Base-by-base conservation (phyloP, 176 grass and related monocot species). In the Triticum dicoccoides region DNA sequence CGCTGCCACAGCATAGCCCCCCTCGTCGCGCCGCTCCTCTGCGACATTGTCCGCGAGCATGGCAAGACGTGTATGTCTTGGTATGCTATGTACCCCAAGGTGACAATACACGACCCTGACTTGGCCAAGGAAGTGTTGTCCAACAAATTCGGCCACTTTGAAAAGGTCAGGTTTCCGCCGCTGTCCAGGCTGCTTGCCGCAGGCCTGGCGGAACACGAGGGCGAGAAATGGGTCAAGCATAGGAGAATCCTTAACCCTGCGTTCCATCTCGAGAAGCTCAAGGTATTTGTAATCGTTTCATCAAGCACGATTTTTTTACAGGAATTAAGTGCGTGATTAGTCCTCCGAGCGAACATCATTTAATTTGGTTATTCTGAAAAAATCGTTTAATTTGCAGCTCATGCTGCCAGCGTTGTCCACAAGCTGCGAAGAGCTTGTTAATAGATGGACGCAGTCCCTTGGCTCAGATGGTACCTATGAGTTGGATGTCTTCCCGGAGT, bases 61-160 rank as follows among this genome's bases (percentile, higher is more conserved):
- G 72, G 72, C 23, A 74, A 49, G 71, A 49, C 23, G 23, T 74
- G 71, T 29, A 3, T 74, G 14, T 74, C 71, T 0, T 49, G 41
- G 71, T 15, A 17, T 49, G 71, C 23, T 17, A 7, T 12, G 12
- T 74, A 27, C 25, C 71, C 13, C 39, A 74, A 74, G 71, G 71
- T 74, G 71, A 49, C 42, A 23, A 75, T 75, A 42, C 44, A 44
- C 23, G 42, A 49, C 23, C 72, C 72, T 29, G 6, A 75, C 12
- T 47, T 75, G 6, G 27, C 42, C 12, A 90, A 73, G 23, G 88
- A 90, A 27, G 83, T 90, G 21, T 21, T 91, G 15, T 81, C 90
- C n/a, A 90, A 87, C 32, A 93, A 90, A 17, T 81, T 90, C 23
- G 88, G 88, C 1, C 88, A 84, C 62, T 85, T 90, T 41, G 80